Evolutionary conservation across 768 basidiomycete genomes (phyloP).

Genomic region (Termitomyces sp.): DNA sequence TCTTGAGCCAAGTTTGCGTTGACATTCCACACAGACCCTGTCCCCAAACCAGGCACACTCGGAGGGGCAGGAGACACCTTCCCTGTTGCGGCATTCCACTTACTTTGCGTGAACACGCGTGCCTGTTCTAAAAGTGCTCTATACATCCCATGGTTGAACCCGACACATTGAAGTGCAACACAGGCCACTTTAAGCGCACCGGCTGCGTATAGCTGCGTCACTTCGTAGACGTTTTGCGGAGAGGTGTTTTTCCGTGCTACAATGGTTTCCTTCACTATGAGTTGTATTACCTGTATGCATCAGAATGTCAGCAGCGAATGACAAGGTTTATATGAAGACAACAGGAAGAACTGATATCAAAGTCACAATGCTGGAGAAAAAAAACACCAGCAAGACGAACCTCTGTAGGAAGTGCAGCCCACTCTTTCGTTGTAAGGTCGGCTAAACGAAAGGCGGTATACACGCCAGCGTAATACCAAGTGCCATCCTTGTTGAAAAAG

Average conservation of each 20-base stretch:
- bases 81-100: constrained; percentile 19
- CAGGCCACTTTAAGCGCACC: constrained; percentile 74
- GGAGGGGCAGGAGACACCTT: constrained; percentile 8
- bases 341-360: constrained; percentile 1
- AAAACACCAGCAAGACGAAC: constrained; percentile 26
- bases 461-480: constrained; percentile 82
- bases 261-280: constrained; percentile 69
- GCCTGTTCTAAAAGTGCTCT: constrained; percentile 62
- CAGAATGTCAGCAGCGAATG: not conserved
- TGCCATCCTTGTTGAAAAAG: constrained; percentile 75
- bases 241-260: constrained; percentile 68
- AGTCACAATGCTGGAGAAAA: not conserved
- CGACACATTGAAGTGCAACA: constrained; percentile 69
- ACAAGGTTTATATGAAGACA: not conserved
- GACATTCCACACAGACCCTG: constrained; percentile 9
- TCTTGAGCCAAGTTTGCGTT: not conserved
- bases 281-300: constrained; percentile 48
- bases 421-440: constrained; percentile 62
- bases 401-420: constrained; percentile 61
- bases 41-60: constrained; percentile 5
- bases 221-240: constrained; percentile 75
- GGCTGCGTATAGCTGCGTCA: constrained; percentile 61
- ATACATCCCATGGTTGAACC: constrained; percentile 68
- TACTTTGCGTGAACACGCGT: constrained; percentile 35
- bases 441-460: constrained; percentile 65